phyloP scores from a whole-genome alignment of 371 early-diverging fungal genomes.

The Rhizopus delemar region DNA sequence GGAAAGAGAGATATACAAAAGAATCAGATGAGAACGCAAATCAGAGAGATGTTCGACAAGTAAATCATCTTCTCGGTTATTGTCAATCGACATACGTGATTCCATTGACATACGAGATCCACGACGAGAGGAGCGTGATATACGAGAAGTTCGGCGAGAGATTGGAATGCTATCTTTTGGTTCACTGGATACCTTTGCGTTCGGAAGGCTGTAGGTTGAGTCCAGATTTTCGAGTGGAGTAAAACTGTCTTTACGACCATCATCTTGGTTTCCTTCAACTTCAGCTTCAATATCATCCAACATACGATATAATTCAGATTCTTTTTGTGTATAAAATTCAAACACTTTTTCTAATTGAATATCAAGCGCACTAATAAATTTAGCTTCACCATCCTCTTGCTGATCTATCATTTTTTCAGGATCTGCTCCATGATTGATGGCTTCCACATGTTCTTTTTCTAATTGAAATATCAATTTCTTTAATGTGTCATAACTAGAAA shows the following conservation, averaged over 20 bases:
- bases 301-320: slow-evolving; percentile 64
- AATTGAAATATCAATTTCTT: slow-evolving; percentile 88
- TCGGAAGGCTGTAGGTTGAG: slow-evolving; percentile 18
- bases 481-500: slow-evolving; percentile 74
- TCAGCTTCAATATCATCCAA: slow-evolving; percentile 29
- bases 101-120: slow-evolving; percentile 24
- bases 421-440: slow-evolving; percentile 30
- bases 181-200: background rate
- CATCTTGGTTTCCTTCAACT: background rate
- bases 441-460: slow-evolving; percentile 82
- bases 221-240: slow-evolving; percentile 22
- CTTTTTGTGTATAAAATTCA: slow-evolving; percentile 80
- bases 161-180: slow-evolving; percentile 5
- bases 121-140: slow-evolving; percentile 13
- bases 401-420: slow-evolving; percentile 20
- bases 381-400: slow-evolving; percentile 25
- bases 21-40: slow-evolving; percentile 49
- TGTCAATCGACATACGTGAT: slow-evolving; percentile 26
- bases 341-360: slow-evolving; percentile 80
- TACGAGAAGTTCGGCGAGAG: slow-evolving; percentile 7
- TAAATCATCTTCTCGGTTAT: slow-evolving; percentile 22
- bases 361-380: slow-evolving; percentile 72
- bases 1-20: slow-evolving; percentile 75
- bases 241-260: background rate
- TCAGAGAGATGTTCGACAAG: slow-evolving; percentile 29